Evolutionary conservation across 345 rosid genomes (phyloP).

Genomic region (Hirschfeldia incana): DNA sequence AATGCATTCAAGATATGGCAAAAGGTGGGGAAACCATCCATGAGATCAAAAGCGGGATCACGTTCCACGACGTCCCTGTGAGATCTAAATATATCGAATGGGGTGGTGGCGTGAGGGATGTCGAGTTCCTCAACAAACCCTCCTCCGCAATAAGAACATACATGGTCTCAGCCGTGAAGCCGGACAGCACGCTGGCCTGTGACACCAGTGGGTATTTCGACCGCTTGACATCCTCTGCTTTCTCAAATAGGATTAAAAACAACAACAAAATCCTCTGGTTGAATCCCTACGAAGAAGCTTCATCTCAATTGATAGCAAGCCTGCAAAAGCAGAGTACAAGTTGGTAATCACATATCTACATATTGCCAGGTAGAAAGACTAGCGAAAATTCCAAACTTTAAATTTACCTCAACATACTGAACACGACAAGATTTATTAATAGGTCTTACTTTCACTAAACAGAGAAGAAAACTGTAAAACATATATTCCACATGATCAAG

Average conservation of each 20-base stretch:
- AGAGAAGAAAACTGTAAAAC: background rate
- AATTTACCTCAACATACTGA: no score
- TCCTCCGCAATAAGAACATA: conserved; percentile 70
- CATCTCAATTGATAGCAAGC: conserved; percentile 17
- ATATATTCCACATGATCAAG: background rate
- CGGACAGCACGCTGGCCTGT: conserved; percentile 71
- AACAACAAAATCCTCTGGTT: background rate
- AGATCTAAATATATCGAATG: conserved; percentile 58
- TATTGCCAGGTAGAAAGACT: no score
- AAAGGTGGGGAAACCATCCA: conserved; percentile 86
- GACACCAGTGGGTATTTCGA: conserved; percentile 89
- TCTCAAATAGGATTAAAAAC: background rate
- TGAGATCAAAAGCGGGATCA: conserved; percentile 54
- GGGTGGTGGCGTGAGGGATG: conserved; percentile 47
- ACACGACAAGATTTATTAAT: background rate
- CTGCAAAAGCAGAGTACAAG: conserved; percentile 15
- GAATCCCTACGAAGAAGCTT: conserved; percentile 16
- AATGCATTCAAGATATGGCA: no score
- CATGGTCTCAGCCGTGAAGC: conserved; percentile 59
- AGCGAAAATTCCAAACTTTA: no score
- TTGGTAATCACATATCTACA: background rate
- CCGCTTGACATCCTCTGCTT: conserved; percentile 66
- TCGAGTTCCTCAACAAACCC: conserved; percentile 91
- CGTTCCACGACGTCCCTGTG: conserved; percentile 56
- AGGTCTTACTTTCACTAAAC: background rate